phyloP scores from a whole-genome alignment of 345 rosid genomes.

The Corchorus olitorius region DNA sequence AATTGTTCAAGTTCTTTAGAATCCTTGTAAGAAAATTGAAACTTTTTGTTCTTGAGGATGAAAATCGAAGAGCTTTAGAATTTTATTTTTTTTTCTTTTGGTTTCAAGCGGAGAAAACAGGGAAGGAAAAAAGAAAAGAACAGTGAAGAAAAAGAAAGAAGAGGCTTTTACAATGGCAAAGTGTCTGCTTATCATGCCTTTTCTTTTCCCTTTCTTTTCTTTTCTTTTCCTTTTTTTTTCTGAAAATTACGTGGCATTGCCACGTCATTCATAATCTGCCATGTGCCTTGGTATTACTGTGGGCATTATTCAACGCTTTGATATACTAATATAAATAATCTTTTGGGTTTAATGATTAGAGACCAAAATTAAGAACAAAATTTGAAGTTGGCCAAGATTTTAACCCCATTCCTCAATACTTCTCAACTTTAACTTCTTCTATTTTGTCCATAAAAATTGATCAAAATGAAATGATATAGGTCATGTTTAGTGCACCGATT shows the following conservation, averaged over 20 bases:
- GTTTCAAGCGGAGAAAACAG: neutral
- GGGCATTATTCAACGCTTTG: too few species aligned
- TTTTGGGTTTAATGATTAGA: too few species aligned
- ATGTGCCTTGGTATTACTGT: neutral
- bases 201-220: neutral
- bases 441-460: too few species aligned
- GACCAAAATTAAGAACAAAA: too few species aligned
- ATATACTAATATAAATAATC: too few species aligned
- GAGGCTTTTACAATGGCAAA: neutral
- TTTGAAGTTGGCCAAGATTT: too few species aligned
- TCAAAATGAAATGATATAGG: too few species aligned
- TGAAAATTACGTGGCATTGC: neutral
- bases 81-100: neutral
- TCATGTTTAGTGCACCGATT: too few species aligned
- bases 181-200: neutral
- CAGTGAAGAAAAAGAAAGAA: neutral
- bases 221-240: neutral
- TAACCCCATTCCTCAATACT: too few species aligned
- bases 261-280: neutral
- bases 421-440: too few species aligned
- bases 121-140: neutral
- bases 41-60: neutral
- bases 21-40: neutral
- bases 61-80: constrained; percentile 6
- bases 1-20: too few species aligned